Evolutionary conservation across 1,284 basidiomycete species (phyloP).

Genomic region (Microbotryomycetes sp.): DNA sequence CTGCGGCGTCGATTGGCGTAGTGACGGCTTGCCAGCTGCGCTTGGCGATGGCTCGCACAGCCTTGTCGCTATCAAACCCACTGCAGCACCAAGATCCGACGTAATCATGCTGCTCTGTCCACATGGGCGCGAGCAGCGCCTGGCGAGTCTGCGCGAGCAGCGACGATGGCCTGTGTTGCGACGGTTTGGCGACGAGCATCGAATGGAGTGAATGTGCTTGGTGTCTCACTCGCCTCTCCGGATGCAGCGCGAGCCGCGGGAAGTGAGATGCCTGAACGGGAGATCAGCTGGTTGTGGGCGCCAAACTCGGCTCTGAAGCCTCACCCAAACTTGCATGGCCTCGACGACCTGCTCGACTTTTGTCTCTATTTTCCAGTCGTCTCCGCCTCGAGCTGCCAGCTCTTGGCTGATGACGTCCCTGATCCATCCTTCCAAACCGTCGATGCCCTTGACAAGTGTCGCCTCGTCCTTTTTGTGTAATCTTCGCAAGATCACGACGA

Average conservation of each 20-base stretch:
- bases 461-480: constrained; percentile 86
- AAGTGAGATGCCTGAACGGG: constrained; percentile 81
- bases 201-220: constrained; percentile 63
- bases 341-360: constrained; percentile 46
- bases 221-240: constrained; percentile 66
- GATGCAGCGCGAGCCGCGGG: constrained; percentile 69
- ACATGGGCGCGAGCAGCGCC: constrained; percentile 52
- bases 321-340: constrained; percentile 81
- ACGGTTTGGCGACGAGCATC: constrained; percentile 54
- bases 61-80: constrained; percentile 63
- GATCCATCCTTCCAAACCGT: constrained; percentile 72
- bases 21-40: constrained; percentile 42
- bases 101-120: constrained; percentile 61
- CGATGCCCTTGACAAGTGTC: constrained; percentile 77
- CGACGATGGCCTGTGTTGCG: constrained; percentile 45
- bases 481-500: constrained; percentile 72
- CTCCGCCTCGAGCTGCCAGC: constrained; percentile 45
- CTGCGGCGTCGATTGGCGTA: constrained; percentile 21
- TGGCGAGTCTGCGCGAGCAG: constrained; percentile 45
- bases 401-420: constrained; percentile 39
- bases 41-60: constrained; percentile 50
- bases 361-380: constrained; percentile 30
- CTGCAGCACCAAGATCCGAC: constrained; percentile 74
- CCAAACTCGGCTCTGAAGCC: constrained; percentile 37
- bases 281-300: neutral